Conservation (phyloP, 1,284 basidiomycete species). For the Ustilago trichophora region DNA sequence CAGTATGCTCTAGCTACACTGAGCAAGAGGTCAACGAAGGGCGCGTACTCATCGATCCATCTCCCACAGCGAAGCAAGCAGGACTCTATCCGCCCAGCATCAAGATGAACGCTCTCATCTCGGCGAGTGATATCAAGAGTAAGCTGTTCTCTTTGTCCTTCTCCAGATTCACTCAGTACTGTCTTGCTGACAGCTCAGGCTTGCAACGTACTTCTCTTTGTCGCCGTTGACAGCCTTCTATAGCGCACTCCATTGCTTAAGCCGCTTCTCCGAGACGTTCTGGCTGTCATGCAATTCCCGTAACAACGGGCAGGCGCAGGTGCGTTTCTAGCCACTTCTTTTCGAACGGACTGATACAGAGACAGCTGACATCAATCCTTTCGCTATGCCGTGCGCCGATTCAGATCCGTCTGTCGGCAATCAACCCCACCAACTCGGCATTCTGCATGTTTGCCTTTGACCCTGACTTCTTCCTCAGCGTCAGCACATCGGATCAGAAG, state of each 20-base stretch:
- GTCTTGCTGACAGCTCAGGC: too few relatives aligned
- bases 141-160: background rate
- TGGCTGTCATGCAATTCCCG: slow-evolving; percentile 35
- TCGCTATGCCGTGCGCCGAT: too few relatives aligned
- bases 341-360: too few relatives aligned
- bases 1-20: too few relatives aligned
- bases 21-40: too few relatives aligned
- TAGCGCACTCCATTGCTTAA: slow-evolving; percentile 31
- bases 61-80: too few relatives aligned
- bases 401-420: slow-evolving; percentile 53
- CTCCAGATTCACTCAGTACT: too few relatives aligned
- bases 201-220: background rate
- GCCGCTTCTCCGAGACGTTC: slow-evolving; percentile 42
- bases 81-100: too few relatives aligned
- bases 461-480: slow-evolving; percentile 49
- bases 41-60: too few relatives aligned
- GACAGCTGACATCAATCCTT: too few relatives aligned
- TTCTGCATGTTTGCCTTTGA: slow-evolving; percentile 56
- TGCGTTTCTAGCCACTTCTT: too few relatives aligned
- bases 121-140: slow-evolving; percentile 43
- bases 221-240: slow-evolving; percentile 23
- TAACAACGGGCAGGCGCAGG: slow-evolving; percentile 9
- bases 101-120: slow-evolving; percentile 46
- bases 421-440: slow-evolving; percentile 59
- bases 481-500: slow-evolving; percentile 1